Evolutionary conservation across 2,329 filamentous ascomycete genomes (phyloP).

Genomic region (Fusarium robinianum): DNA sequence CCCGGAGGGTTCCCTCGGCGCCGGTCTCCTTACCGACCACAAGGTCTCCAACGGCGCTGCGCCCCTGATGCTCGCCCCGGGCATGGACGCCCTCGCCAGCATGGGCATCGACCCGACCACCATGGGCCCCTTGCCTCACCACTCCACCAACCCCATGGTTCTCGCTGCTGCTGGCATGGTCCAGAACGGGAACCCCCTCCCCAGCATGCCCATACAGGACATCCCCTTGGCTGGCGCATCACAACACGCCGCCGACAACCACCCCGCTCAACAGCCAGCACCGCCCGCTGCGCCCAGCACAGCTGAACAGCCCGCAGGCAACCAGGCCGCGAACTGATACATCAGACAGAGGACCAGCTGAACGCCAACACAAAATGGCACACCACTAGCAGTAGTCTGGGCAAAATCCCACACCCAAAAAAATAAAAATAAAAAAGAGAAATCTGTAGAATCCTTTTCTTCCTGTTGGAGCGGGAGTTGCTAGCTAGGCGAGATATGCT

Average conservation of each 20-base stretch:
- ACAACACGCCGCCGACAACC: conserved; percentile 12
- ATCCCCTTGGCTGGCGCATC: conserved; percentile 18
- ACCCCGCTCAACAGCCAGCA: conserved; percentile 5
- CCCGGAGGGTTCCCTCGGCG: conserved; percentile 63
- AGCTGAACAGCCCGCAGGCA: conserved; percentile 16
- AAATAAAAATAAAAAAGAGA: too few species aligned
- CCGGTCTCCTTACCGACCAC: conserved; percentile 47
- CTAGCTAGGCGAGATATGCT: too few species aligned
- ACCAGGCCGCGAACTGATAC: conserved; percentile 7
- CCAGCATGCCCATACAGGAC: conserved; percentile 20
- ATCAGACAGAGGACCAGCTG: too few species aligned
- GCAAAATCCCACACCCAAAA: too few species aligned
- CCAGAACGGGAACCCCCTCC: conserved; percentile 19
- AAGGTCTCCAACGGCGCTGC: conserved; percentile 30
- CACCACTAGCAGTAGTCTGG: too few species aligned
- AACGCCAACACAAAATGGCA: too few species aligned
- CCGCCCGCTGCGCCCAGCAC: conserved; percentile 4
- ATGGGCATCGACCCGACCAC: conserved; percentile 32
- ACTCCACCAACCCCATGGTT: conserved; percentile 33
- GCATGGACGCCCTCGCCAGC: conserved; percentile 30
- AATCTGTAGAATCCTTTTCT: too few species aligned
- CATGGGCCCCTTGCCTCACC: conserved; percentile 33
- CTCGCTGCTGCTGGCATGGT: conserved; percentile 24
- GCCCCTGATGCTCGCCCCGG: conserved; percentile 30
- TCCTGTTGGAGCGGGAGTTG: too few species aligned